phyloP scores from a whole-genome alignment of 2,329 filamentous ascomycete genomes.

The Neoscytalidium dimidiatum region DNA sequence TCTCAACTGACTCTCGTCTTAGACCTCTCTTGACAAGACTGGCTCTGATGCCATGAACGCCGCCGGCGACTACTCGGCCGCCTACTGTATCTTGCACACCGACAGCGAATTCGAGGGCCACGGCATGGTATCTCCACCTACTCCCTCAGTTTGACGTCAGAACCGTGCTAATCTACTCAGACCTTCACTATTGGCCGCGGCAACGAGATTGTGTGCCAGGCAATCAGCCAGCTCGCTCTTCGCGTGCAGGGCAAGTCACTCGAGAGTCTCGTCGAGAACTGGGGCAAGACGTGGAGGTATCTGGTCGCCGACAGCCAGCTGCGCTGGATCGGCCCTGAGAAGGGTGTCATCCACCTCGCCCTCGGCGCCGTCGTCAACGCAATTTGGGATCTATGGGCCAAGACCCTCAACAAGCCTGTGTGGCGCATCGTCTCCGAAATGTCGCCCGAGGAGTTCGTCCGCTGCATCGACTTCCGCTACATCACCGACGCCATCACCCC shows the following conservation, averaged over 20 bases:
- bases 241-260: conserved; percentile 74
- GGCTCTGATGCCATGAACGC: conserved; percentile 97
- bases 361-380: conserved; percentile 88
- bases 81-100: conserved; percentile 90
- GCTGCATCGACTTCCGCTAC: conserved; percentile 91
- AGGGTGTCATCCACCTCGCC: conserved; percentile 90
- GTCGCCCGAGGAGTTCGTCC: conserved; percentile 82
- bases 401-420: conserved; percentile 80
- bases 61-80: conserved; percentile 86
- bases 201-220: conserved; percentile 88
- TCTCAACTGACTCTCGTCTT: background rate
- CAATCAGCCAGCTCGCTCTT: conserved; percentile 76
- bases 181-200: conserved; percentile 85
- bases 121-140: conserved; percentile 64
- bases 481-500: conserved; percentile 92
- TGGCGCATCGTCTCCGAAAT: conserved; percentile 91
- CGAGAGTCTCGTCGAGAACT: conserved; percentile 74
- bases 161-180: conserved; percentile 27
- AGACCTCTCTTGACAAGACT: conserved; percentile 94
- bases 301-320: conserved; percentile 90
- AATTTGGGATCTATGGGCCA: conserved; percentile 95
- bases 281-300: conserved; percentile 87
- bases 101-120: conserved; percentile 72
- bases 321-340: conserved; percentile 92
- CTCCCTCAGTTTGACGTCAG: background rate